Percentiles rank a stretch among this genome's conserved stretches.
These are phyloP conservation scores for Bauhinia variegata DNA, from an alignment of 306 rosid species.

Conservation along the genomic window DNA sequence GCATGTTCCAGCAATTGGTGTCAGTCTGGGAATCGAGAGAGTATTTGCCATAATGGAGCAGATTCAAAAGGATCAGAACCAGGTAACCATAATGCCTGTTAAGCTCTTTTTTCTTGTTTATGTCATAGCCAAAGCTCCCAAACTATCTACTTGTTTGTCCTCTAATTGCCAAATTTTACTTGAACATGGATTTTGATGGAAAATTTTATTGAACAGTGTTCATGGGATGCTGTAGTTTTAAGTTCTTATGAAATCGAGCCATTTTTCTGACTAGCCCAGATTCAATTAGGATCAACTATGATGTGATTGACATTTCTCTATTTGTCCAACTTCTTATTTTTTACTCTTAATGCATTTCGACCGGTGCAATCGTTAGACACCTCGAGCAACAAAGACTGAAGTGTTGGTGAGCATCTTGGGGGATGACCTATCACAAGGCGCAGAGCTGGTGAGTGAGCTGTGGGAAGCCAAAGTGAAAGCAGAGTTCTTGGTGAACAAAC, in stretches of 20 bases:
- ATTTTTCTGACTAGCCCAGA: too few relatives aligned
- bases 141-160: slow-evolving; percentile 17
- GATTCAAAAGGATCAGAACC: slow-evolving; percentile 63
- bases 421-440: slow-evolving; percentile 66
- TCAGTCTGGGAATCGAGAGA: slow-evolving; percentile 97
- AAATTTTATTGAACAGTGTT: slow-evolving; percentile 1
- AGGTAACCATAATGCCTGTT: slow-evolving; percentile 56
- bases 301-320: too few relatives aligned
- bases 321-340: too few relatives aligned
- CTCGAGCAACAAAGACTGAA: slow-evolving; percentile 81
- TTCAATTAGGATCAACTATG: too few relatives aligned
- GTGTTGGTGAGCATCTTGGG: slow-evolving; percentile 78
- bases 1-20: slow-evolving; percentile 91
- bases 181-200: not conserved
- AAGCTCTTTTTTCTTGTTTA: not conserved
- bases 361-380: slow-evolving; percentile 50
- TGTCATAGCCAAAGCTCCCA: slow-evolving; percentile 5
- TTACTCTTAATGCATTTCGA: too few relatives aligned
- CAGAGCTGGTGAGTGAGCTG: slow-evolving; percentile 73
- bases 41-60: slow-evolving; percentile 92
- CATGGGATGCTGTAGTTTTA: not conserved
- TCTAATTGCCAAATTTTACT: slow-evolving; percentile 9
- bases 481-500: slow-evolving; percentile 68
- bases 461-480: slow-evolving; percentile 69
- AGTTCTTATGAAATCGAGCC: not conserved